Conservation (phyloP, 257 asterid species). For the Solanum dulcamara region DNA sequence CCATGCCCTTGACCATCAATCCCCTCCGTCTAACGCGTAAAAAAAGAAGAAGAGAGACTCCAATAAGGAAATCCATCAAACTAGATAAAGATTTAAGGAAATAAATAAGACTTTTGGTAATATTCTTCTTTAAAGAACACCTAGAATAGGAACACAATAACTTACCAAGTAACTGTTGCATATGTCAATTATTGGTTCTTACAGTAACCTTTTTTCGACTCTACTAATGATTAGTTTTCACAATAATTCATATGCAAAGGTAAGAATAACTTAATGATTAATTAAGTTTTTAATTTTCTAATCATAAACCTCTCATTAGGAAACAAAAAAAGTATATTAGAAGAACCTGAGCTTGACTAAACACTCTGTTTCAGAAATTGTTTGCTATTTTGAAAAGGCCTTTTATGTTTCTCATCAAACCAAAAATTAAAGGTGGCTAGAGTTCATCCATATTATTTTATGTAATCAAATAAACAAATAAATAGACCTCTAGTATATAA, state of each 20-base stretch:
- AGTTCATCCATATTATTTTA: not conserved
- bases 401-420: not conserved
- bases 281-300: not conserved
- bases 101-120: not conserved
- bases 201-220: not conserved
- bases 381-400: not conserved
- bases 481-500: not conserved
- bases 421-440: not conserved
- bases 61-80: not conserved
- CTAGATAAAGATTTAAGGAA: not conserved
- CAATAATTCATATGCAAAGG: not conserved
- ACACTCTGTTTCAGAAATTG: not conserved
- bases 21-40: not conserved
- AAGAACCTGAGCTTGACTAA: not conserved
- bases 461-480: not conserved
- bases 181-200: not conserved
- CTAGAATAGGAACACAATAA: not conserved
- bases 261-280: not conserved
- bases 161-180: not conserved
- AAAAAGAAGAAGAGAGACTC: not conserved
- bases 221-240: not conserved
- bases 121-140: not conserved
- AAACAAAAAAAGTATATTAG: not conserved
- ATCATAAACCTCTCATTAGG: not conserved
- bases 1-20: not conserved